These are phyloP conservation scores for Plasmodium gonderi DNA, from an alignment of 169 alveolate genomes.

Conservation along the genomic window DNA sequence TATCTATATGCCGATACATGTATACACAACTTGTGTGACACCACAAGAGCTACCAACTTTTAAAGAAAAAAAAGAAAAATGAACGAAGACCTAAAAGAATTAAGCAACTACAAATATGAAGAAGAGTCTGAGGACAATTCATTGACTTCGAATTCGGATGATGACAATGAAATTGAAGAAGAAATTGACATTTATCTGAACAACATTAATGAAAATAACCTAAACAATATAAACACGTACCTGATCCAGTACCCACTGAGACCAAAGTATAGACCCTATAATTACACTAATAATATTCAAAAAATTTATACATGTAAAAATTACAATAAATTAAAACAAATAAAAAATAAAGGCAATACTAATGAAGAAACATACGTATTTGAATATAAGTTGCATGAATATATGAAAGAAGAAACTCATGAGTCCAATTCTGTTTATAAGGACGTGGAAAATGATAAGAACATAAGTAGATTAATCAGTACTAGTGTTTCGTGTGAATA, in stretches of 20 bases:
- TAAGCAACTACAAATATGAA: slow-evolving; percentile 37
- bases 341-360: slow-evolving; percentile 29
- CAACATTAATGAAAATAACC: slow-evolving; percentile 45
- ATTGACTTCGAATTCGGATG: slow-evolving; percentile 19
- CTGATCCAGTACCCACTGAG: slow-evolving; percentile 69
- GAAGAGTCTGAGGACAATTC: slow-evolving; percentile 25
- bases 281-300: slow-evolving; percentile 50
- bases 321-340: slow-evolving; percentile 45
- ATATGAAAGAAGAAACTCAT: slow-evolving; percentile 36
- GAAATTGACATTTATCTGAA: slow-evolving; percentile 71
- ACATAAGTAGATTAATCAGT: slow-evolving; percentile 69
- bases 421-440: slow-evolving; percentile 35
- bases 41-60: not conserved
- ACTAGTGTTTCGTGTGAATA: slow-evolving; percentile 74
- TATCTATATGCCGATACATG: not conserved
- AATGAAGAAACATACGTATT: slow-evolving; percentile 69
- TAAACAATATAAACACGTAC: slow-evolving; percentile 63
- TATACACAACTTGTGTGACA: not conserved
- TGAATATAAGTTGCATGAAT: slow-evolving; percentile 67
- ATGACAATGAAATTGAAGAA: slow-evolving; percentile 68
- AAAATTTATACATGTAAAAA: slow-evolving; percentile 47
- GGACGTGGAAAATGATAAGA: slow-evolving; percentile 17
- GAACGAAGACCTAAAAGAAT: slow-evolving; percentile 53
- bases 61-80: not conserved
- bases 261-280: slow-evolving; percentile 73